Base-by-base conservation (phyloP, 2,329 filamentous ascomycete genomes). In the Clonostachys rhizophaga region DNA sequence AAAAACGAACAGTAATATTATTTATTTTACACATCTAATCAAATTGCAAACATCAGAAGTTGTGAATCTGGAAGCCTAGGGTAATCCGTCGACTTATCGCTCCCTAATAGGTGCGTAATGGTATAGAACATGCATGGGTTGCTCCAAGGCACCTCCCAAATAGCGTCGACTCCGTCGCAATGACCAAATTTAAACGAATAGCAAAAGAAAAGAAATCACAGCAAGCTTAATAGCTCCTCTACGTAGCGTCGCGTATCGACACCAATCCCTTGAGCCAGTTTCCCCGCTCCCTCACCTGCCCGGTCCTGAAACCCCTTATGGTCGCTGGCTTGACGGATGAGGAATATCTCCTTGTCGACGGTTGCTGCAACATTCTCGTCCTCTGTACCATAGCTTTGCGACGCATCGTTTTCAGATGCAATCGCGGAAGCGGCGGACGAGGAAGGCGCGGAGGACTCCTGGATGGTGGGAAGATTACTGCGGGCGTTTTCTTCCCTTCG, bases 231-330 rank as follows among this genome's bases (percentile, higher is more conserved):
- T 47, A 91, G 61, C 2, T 82, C 83, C 62, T 91, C 87, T 5
- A 91, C 81, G 63, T 91, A 91, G 59, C 78, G 79, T 62, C 83
- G 77, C 33, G 87, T 89, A 69, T 91, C 87, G 34, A 91, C 76
- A 0, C 87, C 87, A 52, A 91, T 89, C 0, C 87, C 87, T 57
- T 88, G 83, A 0, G 79, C 82, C 53, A 90, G 63, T 47, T 77
- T 76, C 17, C 74, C 77, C 2, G 83, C 78, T 4, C 79, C 80
- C 20, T 77, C 78, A 41, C 74, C 56, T 72, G 79, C 69, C 24
- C 24, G 9, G 48, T 74, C 57, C 42, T 65, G 55, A 40, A 67
- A 64, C 40, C 67, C 61, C 18, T 57, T 61, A 45, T 81, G 72
- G 57, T 84, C 81, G 54, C 82, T 80, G 2, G 81, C 79, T 46